Conservation (phyloP, 2,329 filamentous ascomycete genomes). For the Botrytis aclada region DNA sequence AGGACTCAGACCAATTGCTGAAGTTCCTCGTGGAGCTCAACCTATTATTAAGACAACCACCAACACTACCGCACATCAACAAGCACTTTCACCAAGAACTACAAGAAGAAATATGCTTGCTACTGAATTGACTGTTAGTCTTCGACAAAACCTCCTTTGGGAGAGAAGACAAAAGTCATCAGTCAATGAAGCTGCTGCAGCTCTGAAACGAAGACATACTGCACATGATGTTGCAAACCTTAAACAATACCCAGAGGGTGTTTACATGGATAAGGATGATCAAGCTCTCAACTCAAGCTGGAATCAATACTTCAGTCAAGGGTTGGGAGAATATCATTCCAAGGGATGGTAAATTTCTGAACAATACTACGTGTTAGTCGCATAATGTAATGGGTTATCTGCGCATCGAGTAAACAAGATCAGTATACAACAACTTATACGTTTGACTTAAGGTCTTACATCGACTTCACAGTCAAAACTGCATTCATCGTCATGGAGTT, state of each 20-base stretch:
- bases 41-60: constrained; percentile 74
- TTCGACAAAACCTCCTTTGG: constrained; percentile 88
- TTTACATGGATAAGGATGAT: constrained; percentile 55
- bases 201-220: constrained; percentile 85
- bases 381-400: constrained; percentile 31
- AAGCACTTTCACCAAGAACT: constrained; percentile 83
- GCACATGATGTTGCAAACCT: constrained; percentile 88
- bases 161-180: constrained; percentile 88
- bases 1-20: constrained; percentile 36
- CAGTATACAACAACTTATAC: constrained; percentile 27
- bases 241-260: constrained; percentile 71
- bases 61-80: constrained; percentile 58
- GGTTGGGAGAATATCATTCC: constrained; percentile 76
- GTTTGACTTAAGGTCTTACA: constrained; percentile 32
- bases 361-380: constrained; percentile 25
- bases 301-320: constrained; percentile 83
- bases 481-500: constrained; percentile 33
- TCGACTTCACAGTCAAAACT: constrained; percentile 35
- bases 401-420: constrained; percentile 26
- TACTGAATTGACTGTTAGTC: constrained; percentile 88
- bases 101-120: constrained; percentile 94
- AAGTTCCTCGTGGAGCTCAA: constrained; percentile 60
- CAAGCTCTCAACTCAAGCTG: constrained; percentile 65
- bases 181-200: constrained; percentile 73
- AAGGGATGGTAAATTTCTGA: constrained; percentile 68